Evolutionary conservation across 305 asterid species (phyloP).

Genomic region (Striga hermonthica): DNA sequence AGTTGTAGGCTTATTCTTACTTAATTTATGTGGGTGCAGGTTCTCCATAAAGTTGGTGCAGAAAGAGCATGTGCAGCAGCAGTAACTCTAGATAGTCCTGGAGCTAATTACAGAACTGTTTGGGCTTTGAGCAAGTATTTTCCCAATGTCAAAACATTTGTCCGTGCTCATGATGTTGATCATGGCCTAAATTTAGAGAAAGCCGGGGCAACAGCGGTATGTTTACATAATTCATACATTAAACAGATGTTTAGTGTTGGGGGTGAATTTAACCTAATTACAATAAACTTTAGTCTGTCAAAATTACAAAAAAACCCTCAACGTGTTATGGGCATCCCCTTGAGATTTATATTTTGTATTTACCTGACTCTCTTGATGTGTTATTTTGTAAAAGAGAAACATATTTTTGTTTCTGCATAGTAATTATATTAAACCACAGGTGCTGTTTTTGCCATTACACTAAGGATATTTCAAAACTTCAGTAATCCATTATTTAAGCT

Average conservation of each 20-base stretch:
- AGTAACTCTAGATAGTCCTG: conserved; percentile 92
- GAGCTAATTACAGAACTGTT: conserved; percentile 97
- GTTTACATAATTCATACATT: conserved; percentile 30
- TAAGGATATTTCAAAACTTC: conserved; percentile 11
- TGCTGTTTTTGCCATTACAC: background rate
- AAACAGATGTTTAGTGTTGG: conserved; percentile 5
- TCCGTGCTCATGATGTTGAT: conserved; percentile 98
- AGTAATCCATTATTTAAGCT: conserved; percentile 21
- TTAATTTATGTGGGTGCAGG: conserved; percentile 46
- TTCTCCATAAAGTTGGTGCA: conserved; percentile 95
- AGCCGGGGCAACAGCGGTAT: conserved; percentile 99
- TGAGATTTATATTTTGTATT: background rate
- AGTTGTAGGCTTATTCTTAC: conserved; percentile 17
- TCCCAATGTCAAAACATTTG: conserved; percentile 94
- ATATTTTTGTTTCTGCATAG: background rate
- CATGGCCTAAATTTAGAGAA: conserved; percentile 96
- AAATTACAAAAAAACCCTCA: background rate
- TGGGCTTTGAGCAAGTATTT: conserved; percentile 98
- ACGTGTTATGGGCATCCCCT: background rate
- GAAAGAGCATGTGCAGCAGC: conserved; percentile 99
- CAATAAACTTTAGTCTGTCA: background rate
- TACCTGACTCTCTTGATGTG: background rate
- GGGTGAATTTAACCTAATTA: background rate
- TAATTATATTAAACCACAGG: background rate
- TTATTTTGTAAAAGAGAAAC: background rate